These are phyloP conservation scores for Viola odorata DNA, from an alignment of 345 rosid genomes.

Conservation along the genomic window DNA sequence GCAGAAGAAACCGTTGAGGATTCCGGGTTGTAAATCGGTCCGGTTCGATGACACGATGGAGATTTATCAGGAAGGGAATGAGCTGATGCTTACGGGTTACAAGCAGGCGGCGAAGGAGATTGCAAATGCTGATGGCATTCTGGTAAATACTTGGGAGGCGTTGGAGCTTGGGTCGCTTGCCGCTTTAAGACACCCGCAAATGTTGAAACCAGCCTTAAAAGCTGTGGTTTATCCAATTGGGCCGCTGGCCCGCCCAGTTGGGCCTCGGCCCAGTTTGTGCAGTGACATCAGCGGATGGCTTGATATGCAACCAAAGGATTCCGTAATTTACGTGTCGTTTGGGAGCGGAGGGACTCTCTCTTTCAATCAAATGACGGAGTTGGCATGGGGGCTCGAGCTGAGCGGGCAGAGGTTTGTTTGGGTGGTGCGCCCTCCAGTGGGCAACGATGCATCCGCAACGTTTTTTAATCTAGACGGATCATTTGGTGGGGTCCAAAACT, in stretches of 20 bases:
- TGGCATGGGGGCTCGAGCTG: constrained; percentile 42
- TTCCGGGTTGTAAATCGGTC: constrained; percentile 6
- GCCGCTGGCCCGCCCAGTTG: background rate
- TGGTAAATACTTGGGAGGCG: constrained; percentile 21
- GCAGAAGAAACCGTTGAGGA: constrained; percentile 2
- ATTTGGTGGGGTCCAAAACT: too few species aligned
- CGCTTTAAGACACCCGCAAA: constrained; percentile 1
- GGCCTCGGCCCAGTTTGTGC: background rate
- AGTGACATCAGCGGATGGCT: constrained; percentile 28
- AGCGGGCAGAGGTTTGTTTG: constrained; percentile 40
- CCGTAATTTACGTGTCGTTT: constrained; percentile 48
- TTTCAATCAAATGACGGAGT: constrained; percentile 33
- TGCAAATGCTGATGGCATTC: constrained; percentile 4
- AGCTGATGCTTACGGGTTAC: background rate
- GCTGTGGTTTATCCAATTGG: constrained; percentile 8
- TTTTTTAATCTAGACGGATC: too few species aligned
- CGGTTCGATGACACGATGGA: constrained; percentile 5
- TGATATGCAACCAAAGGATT: constrained; percentile 26
- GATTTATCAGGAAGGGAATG: background rate
- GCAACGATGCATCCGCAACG: too few species aligned
- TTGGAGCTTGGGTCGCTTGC: constrained; percentile 7
- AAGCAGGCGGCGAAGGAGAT: background rate
- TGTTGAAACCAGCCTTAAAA: background rate
- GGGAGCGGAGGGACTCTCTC: constrained; percentile 35
- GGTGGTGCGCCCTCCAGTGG: constrained; percentile 30